A percentile compares a stretch with the other conserved stretches of the same genome.
These are phyloP conservation scores for Globisporangium spiculum DNA, from an alignment of 352 stramenopile genomes.

Conservation along the genomic window DNA sequence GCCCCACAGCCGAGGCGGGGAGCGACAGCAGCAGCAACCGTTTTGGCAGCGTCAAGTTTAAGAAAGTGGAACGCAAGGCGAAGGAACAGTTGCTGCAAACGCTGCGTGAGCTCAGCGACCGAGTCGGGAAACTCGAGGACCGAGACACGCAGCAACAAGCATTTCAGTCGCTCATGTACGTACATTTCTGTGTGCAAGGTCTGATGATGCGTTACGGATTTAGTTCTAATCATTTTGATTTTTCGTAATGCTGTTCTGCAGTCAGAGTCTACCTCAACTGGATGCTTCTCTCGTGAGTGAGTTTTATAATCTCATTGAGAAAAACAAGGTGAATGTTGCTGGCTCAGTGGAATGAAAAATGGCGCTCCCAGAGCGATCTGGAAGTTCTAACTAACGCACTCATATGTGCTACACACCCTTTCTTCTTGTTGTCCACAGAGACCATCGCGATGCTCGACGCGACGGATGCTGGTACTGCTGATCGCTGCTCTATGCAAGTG, in stretches of 20 bases:
- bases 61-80: slow-evolving; percentile 42
- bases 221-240: not conserved
- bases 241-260: slow-evolving; percentile 8
- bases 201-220: not conserved
- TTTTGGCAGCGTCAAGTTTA: slow-evolving; percentile 29
- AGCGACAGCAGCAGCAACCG: not conserved
- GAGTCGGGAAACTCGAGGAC: slow-evolving; percentile 62
- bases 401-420: no score
- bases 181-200: not conserved
- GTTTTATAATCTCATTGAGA: slow-evolving; percentile 46
- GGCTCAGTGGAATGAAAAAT: not conserved
- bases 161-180: slow-evolving; percentile 46
- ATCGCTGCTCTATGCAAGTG: slow-evolving; percentile 51
- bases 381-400: not conserved
- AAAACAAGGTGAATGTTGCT: slow-evolving; percentile 45
- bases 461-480: slow-evolving; percentile 59
- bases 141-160: slow-evolving; percentile 65
- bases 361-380: not conserved
- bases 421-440: slow-evolving; percentile 18
- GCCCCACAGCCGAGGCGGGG: not conserved
- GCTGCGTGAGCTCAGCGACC: slow-evolving; percentile 37
- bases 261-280: slow-evolving; percentile 36
- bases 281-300: slow-evolving; percentile 35
- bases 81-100: slow-evolving; percentile 35
- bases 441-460: slow-evolving; percentile 44